phyloP scores from a whole-genome alignment of 371 early-diverging fungal genomes.

The Mucor circinelloides region DNA sequence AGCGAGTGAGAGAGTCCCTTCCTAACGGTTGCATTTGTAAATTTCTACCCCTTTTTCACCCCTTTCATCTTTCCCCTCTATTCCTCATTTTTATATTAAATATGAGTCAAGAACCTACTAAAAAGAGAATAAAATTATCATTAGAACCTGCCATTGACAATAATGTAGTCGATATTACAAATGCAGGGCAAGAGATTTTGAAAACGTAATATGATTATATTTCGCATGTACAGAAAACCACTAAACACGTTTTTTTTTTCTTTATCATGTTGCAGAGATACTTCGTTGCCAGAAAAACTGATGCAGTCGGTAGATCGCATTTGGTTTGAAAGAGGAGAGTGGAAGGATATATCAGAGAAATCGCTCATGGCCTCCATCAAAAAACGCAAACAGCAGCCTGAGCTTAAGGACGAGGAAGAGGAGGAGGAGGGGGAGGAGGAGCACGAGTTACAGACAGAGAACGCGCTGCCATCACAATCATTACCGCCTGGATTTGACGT shows the following conservation, averaged over 20 bases:
- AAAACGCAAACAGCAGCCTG: conserved; percentile 13
- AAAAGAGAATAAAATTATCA: conserved; percentile 58
- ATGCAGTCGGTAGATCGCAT: conserved; percentile 61
- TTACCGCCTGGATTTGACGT: conserved; percentile 37
- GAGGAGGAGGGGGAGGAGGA: neutral
- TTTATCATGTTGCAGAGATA: conserved; percentile 47
- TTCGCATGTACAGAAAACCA: neutral
- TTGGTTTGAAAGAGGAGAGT: conserved; percentile 57
- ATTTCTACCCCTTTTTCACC: neutral
- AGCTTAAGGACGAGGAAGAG: conserved; percentile 1
- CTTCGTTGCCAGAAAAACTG: conserved; percentile 53
- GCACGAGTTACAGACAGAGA: conserved; percentile 1
- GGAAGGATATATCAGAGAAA: conserved; percentile 54
- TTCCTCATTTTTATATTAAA: neutral
- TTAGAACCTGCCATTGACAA: conserved; percentile 56
- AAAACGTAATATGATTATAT: conserved; percentile 41
- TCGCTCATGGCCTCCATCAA: conserved; percentile 32
- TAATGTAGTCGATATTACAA: conserved; percentile 55
- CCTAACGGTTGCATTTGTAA: neutral
- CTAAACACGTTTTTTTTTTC: neutral
- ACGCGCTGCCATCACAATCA: conserved; percentile 4
- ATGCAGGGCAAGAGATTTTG: conserved; percentile 57
- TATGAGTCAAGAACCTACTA: conserved; percentile 23
- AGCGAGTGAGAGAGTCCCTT: neutral
- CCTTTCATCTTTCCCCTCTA: neutral